phyloP scores from a whole-genome alignment of 164 flowering plant species.

The Annona cherimola region DNA sequence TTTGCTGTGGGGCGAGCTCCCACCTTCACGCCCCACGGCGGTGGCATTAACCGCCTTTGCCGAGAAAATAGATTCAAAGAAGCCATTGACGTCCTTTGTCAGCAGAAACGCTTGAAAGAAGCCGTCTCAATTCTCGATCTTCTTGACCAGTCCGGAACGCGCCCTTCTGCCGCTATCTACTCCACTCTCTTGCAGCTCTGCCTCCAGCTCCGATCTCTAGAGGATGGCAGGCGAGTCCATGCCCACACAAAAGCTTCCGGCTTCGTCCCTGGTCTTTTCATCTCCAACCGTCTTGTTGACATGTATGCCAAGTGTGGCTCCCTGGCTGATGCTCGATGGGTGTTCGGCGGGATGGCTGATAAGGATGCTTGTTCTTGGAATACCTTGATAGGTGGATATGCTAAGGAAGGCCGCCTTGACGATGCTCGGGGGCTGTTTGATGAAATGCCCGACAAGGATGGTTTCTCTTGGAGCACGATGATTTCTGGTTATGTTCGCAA shows the following conservation, averaged over 20 bases:
- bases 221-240: constrained; percentile 22
- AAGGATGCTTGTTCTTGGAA: constrained; percentile 34
- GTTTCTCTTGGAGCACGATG: constrained; percentile 31
- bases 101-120: constrained; percentile 21
- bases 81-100: constrained; percentile 20
- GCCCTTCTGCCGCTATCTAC: constrained; percentile 21
- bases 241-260: constrained; percentile 14
- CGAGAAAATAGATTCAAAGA: constrained; percentile 25
- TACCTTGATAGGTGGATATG: constrained; percentile 24
- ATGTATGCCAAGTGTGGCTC: constrained; percentile 16
- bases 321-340: constrained; percentile 9
- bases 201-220: constrained; percentile 15
- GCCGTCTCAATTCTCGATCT: constrained; percentile 17
- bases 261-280: constrained; percentile 15
- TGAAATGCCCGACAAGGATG: constrained; percentile 25
- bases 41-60: constrained; percentile 7
- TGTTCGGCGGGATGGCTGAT: constrained; percentile 26
- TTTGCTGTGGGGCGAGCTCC: background rate
- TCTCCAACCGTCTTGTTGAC: constrained; percentile 20
- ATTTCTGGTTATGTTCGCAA: constrained; percentile 30
- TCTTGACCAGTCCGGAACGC: constrained; percentile 15
- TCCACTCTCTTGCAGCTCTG: constrained; percentile 20
- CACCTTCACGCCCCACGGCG: constrained; percentile 6
- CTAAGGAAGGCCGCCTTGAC: constrained; percentile 16
- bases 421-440: constrained; percentile 23